Evolutionary conservation across 192 early-diverging fungal genomes (phyloP), one percentile per base, ranked within the genome.

Genomic region (Linnemannia schmuckeri): DNA sequence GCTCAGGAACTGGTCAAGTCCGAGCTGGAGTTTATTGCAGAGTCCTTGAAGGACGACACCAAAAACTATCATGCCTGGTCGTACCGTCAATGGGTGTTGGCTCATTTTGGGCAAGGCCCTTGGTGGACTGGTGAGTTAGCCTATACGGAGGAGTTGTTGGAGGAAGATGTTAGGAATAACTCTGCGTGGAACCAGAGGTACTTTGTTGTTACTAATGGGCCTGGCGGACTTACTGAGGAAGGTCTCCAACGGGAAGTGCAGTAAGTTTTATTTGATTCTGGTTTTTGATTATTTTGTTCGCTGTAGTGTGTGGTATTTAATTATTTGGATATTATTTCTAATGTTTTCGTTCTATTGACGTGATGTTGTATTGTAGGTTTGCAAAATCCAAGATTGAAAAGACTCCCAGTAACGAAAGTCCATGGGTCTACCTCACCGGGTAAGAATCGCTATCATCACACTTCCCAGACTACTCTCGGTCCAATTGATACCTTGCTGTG

Each of bases 1-100:
- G 72, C 30, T 8, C 71, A 81, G 18, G 79, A 54, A 90, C 94
- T 75, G 55, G 93, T 41, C 76, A 83, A 27, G 46, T 74, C 83
- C 2, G 99, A 99, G 88, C 81, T 96, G 41, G 82, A 86, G 15
- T 98, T 97, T 72, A 91, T 98, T 55, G 92, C 94, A 46, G 44
- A 74, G 2, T 88, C 96, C 27, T 85, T 99, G 37, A 93, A 90
- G 37, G 88, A 91, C 12, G 99, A 99, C 69, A 92, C 96, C 30
- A 99, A 99, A 88, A 99, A 99, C 88, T 99, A 99, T 85, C 99
- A 99, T 89, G 97, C 96, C 0, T 99, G 99, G 99, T 93, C 95
- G 3, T 99, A 99, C 86, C 93, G 98, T 55, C 98, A 99, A 88
- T 99, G 97, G 97, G 90, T 99, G 27, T 91, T 98, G 9, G 85